Base-by-base conservation (phyloP, 768 basidiomycete genomes). In the Pulveroboletus sp. region DNA sequence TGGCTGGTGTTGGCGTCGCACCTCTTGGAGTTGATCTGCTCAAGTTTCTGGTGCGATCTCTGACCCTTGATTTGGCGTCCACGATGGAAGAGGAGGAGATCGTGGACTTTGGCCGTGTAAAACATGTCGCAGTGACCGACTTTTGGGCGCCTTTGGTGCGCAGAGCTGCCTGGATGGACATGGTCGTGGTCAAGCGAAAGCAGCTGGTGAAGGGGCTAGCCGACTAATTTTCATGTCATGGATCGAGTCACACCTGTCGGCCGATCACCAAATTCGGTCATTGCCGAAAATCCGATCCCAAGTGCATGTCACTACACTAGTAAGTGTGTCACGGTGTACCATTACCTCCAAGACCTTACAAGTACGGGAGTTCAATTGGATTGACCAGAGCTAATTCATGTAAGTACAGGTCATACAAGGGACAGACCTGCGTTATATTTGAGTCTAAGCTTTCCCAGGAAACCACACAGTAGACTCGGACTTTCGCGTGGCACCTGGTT, bases 21-120 rank as follows among this genome's bases (percentile, higher is more conserved):
- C 77, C 75, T 51, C 75, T 73, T 17, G 72, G 64, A 6, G 85
- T 79, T 12, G 85, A 78, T 51, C 83, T 81, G 64, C 86, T 88
- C 63, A 93, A 79, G 60, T 80, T 75, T 58, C 91, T 74, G 9
- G 82, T 85, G 70, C 87, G 84, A 59, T 90, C 88, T 59, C 80
- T 73, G 43, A 92, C 85, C 69, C 89, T 81, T 42, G 81, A 80
- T 72, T 87, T 90, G 36, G 90, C 90, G 37, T 93, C 90, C 48
- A 86, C 63, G 64, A 87, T 85, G 13, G 82, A 80, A 39, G 71
- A 54, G 25, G 72, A 54, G 10, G 76, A 71, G 43, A 69, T 69
- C 8, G 81, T 81, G 1, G 82, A 82, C 51, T 73, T 72, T 42
- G 73, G 72, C 56, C 84, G 72, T 11, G 70, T 62, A 50, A 79